Conservation (phyloP, 441 rosid species). For the Raphanus hybrid region DNA sequence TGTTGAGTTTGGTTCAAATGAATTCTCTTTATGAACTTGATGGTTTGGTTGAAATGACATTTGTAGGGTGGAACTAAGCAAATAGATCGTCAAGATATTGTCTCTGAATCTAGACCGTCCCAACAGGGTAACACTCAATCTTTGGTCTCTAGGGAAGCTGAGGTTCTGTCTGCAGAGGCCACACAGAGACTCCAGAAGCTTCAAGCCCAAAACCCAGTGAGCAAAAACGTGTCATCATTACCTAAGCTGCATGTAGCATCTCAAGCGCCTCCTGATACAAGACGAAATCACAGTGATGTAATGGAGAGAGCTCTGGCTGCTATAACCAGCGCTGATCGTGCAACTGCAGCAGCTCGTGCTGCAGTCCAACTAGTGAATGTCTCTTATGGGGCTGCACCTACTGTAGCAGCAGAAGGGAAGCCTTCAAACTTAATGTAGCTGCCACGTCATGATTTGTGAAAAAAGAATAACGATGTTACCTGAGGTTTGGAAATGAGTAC, state of each 20-base stretch:
- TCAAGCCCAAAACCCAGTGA: constrained; percentile 40
- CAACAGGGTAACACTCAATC: constrained; percentile 46
- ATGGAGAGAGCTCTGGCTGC: constrained; percentile 88
- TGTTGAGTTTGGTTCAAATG: constrained; percentile 14
- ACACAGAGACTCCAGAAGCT: constrained; percentile 45
- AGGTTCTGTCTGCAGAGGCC: constrained; percentile 32
- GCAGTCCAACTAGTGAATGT: constrained; percentile 77
- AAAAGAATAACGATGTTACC: constrained; percentile 5
- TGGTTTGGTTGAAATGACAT: constrained; percentile 15
- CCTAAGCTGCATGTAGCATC: constrained; percentile 32
- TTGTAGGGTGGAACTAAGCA: constrained; percentile 78
- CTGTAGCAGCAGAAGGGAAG: constrained; percentile 46
- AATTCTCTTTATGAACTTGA: not conserved
- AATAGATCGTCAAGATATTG: constrained; percentile 46
- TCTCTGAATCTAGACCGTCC: constrained; percentile 45
- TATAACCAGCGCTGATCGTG: constrained; percentile 85
- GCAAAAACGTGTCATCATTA: constrained; percentile 30
- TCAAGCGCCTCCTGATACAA: constrained; percentile 38
- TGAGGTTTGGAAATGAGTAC: not conserved
- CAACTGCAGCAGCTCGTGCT: constrained; percentile 82
- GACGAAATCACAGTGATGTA: constrained; percentile 53
- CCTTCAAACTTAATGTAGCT: constrained; percentile 37
- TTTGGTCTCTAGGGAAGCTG: constrained; percentile 52
- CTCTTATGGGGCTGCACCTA: constrained; percentile 47
- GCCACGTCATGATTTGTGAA: not conserved